These are phyloP conservation scores for Candida dajiaensis DNA, from an alignment of 805 yeast species.

Conservation along the genomic window DNA sequence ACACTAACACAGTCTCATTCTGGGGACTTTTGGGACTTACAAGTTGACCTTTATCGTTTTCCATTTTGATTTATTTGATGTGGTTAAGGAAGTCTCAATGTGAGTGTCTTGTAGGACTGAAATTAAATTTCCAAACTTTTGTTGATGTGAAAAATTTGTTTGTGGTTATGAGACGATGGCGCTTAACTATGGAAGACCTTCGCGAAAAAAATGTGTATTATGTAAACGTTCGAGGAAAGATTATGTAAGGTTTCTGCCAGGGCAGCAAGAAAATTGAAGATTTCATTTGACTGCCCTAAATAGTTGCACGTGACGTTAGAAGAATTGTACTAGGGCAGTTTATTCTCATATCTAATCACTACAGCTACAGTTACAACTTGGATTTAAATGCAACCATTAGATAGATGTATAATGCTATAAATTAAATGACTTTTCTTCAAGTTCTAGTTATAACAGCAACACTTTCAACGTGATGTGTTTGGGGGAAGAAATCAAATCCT, in stretches of 20 bases:
- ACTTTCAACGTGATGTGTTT: conserved; percentile 88
- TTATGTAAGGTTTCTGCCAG: not conserved
- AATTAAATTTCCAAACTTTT: conserved; percentile 4
- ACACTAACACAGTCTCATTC: not conserved
- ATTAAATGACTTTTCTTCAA: not conserved
- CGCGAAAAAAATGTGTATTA: not conserved
- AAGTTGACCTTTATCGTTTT: conserved; percentile 99
- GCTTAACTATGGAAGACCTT: not conserved
- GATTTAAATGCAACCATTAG: not conserved
- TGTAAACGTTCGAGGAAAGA: not conserved
- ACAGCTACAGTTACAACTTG: not conserved
- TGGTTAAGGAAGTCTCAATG: not conserved
- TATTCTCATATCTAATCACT: too few species aligned
- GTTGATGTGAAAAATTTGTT: conserved; percentile 4
- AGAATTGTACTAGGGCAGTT: too few species aligned
- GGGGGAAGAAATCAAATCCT: conserved; percentile 97
- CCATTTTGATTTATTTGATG: conserved; percentile 63
- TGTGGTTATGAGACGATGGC: not conserved
- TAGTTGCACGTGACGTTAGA: not conserved
- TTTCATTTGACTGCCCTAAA: not conserved
- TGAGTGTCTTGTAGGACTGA: not conserved
- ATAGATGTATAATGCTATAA: not conserved
- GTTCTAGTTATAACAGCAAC: conserved; percentile 60
- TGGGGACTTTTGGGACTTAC: conserved; percentile 49
- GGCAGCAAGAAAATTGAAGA: not conserved